phyloP scores from a whole-genome alignment of 148 eudicot species.

The Bassia scoparia region DNA sequence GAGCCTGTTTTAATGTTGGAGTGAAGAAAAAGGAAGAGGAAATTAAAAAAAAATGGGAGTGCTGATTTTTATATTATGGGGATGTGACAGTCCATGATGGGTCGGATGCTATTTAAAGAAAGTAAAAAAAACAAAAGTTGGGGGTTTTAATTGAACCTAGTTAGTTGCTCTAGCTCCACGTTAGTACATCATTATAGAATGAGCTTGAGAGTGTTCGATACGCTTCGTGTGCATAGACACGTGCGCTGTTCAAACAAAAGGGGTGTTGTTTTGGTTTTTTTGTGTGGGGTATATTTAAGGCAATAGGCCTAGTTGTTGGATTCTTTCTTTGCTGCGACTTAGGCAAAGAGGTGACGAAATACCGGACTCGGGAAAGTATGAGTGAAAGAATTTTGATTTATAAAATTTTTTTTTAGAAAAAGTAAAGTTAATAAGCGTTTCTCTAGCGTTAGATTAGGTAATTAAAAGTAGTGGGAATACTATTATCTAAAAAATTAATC shows the following conservation, averaged over 20 bases:
- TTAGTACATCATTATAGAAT: background rate
- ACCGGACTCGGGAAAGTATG: no score
- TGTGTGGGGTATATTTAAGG: background rate
- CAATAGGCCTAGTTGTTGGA: background rate
- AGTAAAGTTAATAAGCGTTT: no score
- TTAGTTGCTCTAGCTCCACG: background rate
- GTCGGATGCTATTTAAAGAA: constrained; percentile 19
- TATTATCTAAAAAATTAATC: no score
- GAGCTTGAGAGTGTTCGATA: constrained; percentile 15
- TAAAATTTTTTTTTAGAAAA: no score
- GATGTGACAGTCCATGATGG: constrained; percentile 21
- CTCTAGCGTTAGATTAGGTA: no score
- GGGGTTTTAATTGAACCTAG: background rate
- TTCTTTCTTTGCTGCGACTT: no score
- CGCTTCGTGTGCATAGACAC: no score
- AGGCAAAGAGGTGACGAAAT: no score
- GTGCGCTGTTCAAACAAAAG: background rate
- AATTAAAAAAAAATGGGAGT: background rate
- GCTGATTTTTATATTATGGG: background rate
- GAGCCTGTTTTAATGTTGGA: no score
- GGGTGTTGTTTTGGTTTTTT: background rate
- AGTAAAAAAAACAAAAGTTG: background rate
- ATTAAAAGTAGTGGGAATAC: no score
- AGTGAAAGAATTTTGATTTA: no score
- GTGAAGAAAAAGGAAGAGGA: background rate